phyloP scores from a whole-genome alignment of 2,329 filamentous ascomycete species.

The Zasmidium angulare region DNA sequence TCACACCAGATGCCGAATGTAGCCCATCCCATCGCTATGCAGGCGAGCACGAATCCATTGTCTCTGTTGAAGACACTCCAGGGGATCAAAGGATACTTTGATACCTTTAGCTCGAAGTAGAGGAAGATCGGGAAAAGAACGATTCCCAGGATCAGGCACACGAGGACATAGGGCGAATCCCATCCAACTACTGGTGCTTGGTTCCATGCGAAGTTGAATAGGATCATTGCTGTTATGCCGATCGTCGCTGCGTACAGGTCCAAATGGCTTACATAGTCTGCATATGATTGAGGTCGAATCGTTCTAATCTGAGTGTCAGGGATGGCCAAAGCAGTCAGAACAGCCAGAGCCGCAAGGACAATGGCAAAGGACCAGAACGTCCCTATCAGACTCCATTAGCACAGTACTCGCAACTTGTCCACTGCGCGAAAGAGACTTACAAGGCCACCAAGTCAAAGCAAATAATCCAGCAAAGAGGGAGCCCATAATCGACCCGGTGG shows the following conservation, averaged over 20 bases:
- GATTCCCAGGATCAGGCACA: constrained; percentile 58
- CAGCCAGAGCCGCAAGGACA: constrained; percentile 39
- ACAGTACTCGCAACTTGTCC: not conserved
- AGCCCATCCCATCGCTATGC: constrained; percentile 45
- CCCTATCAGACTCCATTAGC: constrained; percentile 9
- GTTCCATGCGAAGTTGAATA: constrained; percentile 69
- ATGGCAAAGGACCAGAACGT: constrained; percentile 48
- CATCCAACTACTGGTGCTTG: constrained; percentile 63
- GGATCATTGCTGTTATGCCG: constrained; percentile 53
- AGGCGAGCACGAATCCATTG: constrained; percentile 56
- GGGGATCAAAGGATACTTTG: constrained; percentile 58
- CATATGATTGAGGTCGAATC: constrained; percentile 41
- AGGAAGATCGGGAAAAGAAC: constrained; percentile 57
- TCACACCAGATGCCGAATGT: constrained; percentile 20
- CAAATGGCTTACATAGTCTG: constrained; percentile 47
- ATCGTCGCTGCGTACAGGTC: constrained; percentile 28
- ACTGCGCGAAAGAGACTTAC: constrained; percentile 34
- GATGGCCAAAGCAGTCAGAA: constrained; percentile 41
- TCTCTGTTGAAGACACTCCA: constrained; percentile 51
- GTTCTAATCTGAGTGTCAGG: constrained; percentile 29
- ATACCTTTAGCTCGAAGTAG: constrained; percentile 48
- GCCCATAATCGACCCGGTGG: constrained; percentile 48
- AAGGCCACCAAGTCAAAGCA: constrained; percentile 53
- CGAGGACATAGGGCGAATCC: constrained; percentile 56
- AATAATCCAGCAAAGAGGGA: constrained; percentile 43